Evolutionary conservation across 2,329 filamentous ascomycete genomes (phyloP), one percentile per base, ranked within the genome.

Genomic region (Fusarium sp.): DNA sequence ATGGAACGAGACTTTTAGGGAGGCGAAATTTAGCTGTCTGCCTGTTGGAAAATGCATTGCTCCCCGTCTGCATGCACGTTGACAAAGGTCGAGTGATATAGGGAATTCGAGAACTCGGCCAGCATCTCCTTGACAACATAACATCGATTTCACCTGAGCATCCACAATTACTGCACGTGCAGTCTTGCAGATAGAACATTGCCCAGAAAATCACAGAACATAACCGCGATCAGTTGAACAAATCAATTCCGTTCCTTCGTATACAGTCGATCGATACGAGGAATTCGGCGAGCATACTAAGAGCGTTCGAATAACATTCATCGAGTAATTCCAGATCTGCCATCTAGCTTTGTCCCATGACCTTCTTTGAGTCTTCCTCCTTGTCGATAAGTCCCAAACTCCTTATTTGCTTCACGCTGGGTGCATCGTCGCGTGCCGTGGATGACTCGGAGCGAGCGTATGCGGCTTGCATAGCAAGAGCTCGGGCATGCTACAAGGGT

Each of bases 341-440:
- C 46, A 40, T 60, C 69, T 75, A 78, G 48, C 59, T 76, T 59
- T 75, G 77, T 37, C 81, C 82, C 53, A 88, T 73, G 60, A 88
- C 85, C 78, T 87, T 86, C 78, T 90, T 88, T 59, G 90, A 88
- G 74, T 96, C 92, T 74, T 97, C 92, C 73, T 96, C 91, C 80
- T 93, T 93, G 77, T 91, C 90, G 75, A 98, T 78, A 72, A 98
- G 81, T 46, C 95, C 95, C 68, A 98, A 81, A 80, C 92, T 94
- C 80, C 93, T 87, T 86, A 98, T 97, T 84, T 96, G 89, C 64
- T 92, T 93, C 7, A 92, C 92, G 69, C 88, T 94, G 65, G 93
- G 93, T 62, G 89, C 91, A 77, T 93, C 90, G 78, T 96, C 93
- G 83, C 93, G 89, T 69, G 92, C 87, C 74, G 91, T 90, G 74